Conservation (phyloP, 2,329 filamentous ascomycete species). For the Ophiostoma pallidulum region DNA sequence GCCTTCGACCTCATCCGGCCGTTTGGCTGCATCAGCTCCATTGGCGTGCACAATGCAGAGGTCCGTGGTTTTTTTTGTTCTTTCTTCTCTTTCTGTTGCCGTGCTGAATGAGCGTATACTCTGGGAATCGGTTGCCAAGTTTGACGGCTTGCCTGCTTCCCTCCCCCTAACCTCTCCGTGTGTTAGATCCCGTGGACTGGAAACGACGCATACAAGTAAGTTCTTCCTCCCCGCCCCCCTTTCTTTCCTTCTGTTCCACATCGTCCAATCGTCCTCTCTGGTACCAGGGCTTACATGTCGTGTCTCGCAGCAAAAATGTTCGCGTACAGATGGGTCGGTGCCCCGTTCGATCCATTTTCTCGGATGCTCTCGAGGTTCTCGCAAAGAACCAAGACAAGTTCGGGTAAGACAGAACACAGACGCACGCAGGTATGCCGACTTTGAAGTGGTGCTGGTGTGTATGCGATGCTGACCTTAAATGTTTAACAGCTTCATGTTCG, state of each 20-base stretch:
- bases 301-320: constrained; percentile 52
- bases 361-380: constrained; percentile 53
- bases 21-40: constrained; percentile 64
- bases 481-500: constrained; percentile 58
- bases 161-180: not conserved
- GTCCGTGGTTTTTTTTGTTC: constrained; percentile 31
- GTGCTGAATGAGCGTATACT: too few relatives aligned
- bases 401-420: constrained; percentile 43
- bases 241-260: not conserved
- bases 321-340: constrained; percentile 68
- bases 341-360: constrained; percentile 62
- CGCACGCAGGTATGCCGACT: too few relatives aligned
- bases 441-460: too few relatives aligned
- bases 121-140: too few relatives aligned
- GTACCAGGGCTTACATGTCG: too few relatives aligned
- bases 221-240: constrained; percentile 7
- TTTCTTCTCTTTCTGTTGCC: too few relatives aligned
- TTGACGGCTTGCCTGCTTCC: too few relatives aligned
- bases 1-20: constrained; percentile 63
- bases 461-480: not conserved
- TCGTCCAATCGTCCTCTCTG: not conserved
- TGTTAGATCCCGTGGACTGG: constrained; percentile 57
- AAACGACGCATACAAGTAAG: constrained; percentile 50
- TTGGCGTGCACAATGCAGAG: constrained; percentile 67
- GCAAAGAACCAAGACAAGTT: constrained; percentile 58